Evolutionary conservation across 148 eudicot genomes (phyloP).

Genomic region (Camellia japonica): DNA sequence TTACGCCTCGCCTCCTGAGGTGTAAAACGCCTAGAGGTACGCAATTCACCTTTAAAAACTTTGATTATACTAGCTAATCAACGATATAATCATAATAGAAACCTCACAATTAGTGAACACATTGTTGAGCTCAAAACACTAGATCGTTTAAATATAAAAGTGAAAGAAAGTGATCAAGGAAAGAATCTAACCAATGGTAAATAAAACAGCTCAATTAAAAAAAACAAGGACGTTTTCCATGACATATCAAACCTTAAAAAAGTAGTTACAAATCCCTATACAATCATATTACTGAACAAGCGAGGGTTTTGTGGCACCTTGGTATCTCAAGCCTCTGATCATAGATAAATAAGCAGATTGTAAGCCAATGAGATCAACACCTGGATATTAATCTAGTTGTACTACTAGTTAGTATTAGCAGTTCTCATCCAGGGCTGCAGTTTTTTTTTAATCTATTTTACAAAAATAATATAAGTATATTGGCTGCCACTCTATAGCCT

Average conservation of each 20-base stretch:
- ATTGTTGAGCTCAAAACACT: neutral
- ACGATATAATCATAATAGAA: neutral
- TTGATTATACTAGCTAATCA: neutral
- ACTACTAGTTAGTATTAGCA: neutral
- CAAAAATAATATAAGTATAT: neutral
- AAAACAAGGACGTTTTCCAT: too few species aligned
- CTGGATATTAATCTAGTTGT: slow-evolving; percentile 2
- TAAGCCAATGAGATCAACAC: neutral
- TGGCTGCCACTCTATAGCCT: neutral
- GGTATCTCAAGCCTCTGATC: neutral
- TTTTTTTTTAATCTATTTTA: neutral
- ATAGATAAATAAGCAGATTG: neutral
- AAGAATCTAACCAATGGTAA: too few species aligned
- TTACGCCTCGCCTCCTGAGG: too few species aligned
- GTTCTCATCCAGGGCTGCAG: neutral
- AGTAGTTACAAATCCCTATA: too few species aligned
- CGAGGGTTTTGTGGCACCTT: too few species aligned
- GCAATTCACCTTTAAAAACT: too few species aligned
- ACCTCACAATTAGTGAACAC: neutral
- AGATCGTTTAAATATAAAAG: neutral
- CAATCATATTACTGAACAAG: too few species aligned
- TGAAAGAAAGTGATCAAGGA: too few species aligned
- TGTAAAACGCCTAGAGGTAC: too few species aligned
- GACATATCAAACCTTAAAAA: too few species aligned
- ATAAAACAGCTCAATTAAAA: too few species aligned